Conservation (phyloP, 2,329 filamentous ascomycete genomes). For the Fusarium sp. region DNA sequence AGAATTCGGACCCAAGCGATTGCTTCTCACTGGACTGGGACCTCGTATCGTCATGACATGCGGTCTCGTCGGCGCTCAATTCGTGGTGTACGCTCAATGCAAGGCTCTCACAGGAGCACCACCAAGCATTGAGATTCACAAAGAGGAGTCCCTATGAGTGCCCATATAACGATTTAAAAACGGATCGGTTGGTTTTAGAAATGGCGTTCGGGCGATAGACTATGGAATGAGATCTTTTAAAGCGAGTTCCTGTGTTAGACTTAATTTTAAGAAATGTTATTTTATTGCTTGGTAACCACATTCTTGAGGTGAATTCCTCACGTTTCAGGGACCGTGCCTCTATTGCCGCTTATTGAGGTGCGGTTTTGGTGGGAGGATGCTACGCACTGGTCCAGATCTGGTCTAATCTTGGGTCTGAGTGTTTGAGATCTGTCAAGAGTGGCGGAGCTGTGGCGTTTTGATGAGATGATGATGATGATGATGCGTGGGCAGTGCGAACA, state of each 20-base stretch:
- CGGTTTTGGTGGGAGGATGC: constrained; percentile 2
- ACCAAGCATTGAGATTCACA: constrained; percentile 63
- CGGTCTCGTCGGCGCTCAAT: constrained; percentile 62
- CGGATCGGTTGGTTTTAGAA: neutral
- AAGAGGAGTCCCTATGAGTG: constrained; percentile 51
- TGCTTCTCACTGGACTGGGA: constrained; percentile 60
- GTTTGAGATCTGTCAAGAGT: constrained; percentile 17
- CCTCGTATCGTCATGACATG: constrained; percentile 65
- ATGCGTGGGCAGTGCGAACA: neutral
- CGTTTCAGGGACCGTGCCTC: constrained; percentile 18
- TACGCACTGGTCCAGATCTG: constrained; percentile 12
- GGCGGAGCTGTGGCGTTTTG: constrained; percentile 18
- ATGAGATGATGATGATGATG: neutral
- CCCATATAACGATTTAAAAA: neutral
- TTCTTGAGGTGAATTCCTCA: neutral
- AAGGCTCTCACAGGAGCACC: constrained; percentile 63
- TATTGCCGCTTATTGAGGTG: constrained; percentile 32
- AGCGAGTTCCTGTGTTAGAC: constrained; percentile 13
- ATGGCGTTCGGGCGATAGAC: constrained; percentile 24
- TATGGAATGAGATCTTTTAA: constrained; percentile 4
- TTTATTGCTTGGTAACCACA: neutral
- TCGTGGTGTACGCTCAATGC: constrained; percentile 66
- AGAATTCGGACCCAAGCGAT: constrained; percentile 61
- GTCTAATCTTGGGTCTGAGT: neutral
- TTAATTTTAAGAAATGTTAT: neutral